Percentiles rank a stretch among this genome's conserved stretches.
phyloP scores from a whole-genome alignment of 2,329 filamentous ascomycete species.

The Fusarium anguioides region DNA sequence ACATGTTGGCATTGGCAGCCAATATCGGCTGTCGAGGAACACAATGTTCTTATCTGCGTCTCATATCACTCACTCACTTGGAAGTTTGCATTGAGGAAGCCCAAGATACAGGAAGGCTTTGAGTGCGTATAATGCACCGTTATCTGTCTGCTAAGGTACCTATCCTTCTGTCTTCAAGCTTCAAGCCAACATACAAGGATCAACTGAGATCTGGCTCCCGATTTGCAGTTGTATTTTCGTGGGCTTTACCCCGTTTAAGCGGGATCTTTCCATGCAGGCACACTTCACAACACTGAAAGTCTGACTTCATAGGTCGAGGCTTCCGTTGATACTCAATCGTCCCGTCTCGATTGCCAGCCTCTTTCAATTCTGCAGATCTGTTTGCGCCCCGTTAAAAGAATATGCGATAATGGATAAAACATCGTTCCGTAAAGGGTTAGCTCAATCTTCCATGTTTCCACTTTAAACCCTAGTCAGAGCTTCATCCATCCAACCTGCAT shows the following conservation, averaged over 20 bases:
- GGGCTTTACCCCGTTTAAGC: neutral
- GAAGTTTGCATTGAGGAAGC: neutral
- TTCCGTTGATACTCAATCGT: neutral
- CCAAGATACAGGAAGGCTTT: neutral
- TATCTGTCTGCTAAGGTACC: too few relatives aligned
- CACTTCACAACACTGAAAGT: neutral
- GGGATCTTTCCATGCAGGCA: neutral
- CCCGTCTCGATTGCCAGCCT: neutral
- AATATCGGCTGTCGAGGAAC: conserved; percentile 18
- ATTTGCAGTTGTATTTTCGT: neutral
- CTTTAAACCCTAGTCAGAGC: neutral
- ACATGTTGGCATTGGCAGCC: neutral
- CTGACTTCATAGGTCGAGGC: neutral
- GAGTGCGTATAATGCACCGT: too few relatives aligned
- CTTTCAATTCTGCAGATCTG: neutral
- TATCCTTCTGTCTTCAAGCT: neutral
- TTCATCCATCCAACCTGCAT: neutral
- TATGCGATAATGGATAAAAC: conserved; percentile 10
- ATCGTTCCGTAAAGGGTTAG: neutral
- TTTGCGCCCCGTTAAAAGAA: conserved; percentile 19
- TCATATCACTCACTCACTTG: neutral
- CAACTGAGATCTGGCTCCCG: neutral
- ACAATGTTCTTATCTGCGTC: neutral
- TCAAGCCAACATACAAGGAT: neutral
- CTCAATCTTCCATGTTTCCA: neutral